Conservation (phyloP, 768 basidiomycete genomes). For the Rhizopogon vulgaris region DNA sequence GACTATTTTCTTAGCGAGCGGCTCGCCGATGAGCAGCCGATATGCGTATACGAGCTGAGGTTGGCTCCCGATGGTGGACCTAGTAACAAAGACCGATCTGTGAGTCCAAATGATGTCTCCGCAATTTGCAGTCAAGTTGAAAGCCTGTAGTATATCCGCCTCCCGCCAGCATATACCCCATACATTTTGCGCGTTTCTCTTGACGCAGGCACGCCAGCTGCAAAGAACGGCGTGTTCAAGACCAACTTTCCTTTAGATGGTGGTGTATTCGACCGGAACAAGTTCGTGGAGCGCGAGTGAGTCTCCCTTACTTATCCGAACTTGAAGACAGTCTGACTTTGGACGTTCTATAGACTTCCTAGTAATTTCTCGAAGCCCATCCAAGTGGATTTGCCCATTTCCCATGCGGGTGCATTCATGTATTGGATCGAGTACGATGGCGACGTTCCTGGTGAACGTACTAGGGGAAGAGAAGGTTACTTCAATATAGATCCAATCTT, state of each 20-base stretch:
- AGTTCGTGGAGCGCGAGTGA: constrained; percentile 71
- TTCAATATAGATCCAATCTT: constrained; percentile 96
- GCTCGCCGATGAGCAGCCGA: constrained; percentile 49
- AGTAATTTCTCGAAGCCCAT: constrained; percentile 86
- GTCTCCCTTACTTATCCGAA: constrained; percentile 17
- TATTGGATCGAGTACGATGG: constrained; percentile 93
- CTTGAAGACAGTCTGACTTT: background rate
- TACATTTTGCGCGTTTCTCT: constrained; percentile 90
- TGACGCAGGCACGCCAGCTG: constrained; percentile 87
- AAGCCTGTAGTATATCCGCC: constrained; percentile 76
- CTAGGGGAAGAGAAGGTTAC: constrained; percentile 84
- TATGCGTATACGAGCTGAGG: constrained; percentile 80
- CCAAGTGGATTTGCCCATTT: constrained; percentile 91
- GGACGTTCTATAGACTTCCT: constrained; percentile 52
- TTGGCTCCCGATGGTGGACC: constrained; percentile 92
- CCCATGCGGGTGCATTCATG: constrained; percentile 91
- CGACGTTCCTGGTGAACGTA: constrained; percentile 47
- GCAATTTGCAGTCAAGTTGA: constrained; percentile 4
- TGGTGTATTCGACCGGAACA: constrained; percentile 72
- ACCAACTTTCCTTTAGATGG: constrained; percentile 97
- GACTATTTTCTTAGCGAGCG: constrained; percentile 71
- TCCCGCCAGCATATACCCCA: constrained; percentile 84
- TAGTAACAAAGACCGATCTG: constrained; percentile 67
- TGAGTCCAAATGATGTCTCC: constrained; percentile 31
- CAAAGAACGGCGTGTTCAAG: constrained; percentile 87